Evolutionary conservation across 352 stramenopile genomes (phyloP).

Genomic region (Phytophthora palmivora): DNA sequence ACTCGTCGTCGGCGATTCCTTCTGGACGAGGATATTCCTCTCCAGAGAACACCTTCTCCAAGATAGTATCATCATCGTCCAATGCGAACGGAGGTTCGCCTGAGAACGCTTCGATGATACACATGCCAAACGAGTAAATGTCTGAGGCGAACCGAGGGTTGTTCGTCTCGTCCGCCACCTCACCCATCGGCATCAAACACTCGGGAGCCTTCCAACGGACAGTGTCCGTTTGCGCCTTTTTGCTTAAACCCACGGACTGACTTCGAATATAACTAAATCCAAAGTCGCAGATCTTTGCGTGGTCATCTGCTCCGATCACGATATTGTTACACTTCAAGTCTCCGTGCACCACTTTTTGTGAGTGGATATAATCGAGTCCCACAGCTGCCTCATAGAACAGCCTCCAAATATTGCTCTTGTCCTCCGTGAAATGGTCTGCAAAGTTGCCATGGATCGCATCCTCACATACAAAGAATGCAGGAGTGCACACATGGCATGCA

Average conservation of each 20-base stretch:
- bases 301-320: slow-evolving; percentile 51
- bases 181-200: slow-evolving; percentile 33
- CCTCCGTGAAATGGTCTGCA: slow-evolving; percentile 33
- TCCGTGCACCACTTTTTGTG: slow-evolving; percentile 72
- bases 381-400: slow-evolving; percentile 44
- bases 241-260: slow-evolving; percentile 40
- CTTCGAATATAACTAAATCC: slow-evolving; percentile 43
- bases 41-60: slow-evolving; percentile 29
- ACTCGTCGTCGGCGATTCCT: slow-evolving; percentile 31
- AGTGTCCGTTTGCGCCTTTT: slow-evolving; percentile 29
- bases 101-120: slow-evolving; percentile 41
- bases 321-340: slow-evolving; percentile 91
- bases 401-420: slow-evolving; percentile 33
- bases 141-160: slow-evolving; percentile 49
- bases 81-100: slow-evolving; percentile 33
- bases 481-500: slow-evolving; percentile 53
- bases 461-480: slow-evolving; percentile 49
- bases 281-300: slow-evolving; percentile 52
- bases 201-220: slow-evolving; percentile 48
- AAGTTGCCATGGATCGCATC: slow-evolving; percentile 38
- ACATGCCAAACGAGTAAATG: slow-evolving; percentile 54
- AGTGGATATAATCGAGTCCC: slow-evolving; percentile 79
- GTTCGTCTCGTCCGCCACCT: slow-evolving; percentile 12
- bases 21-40: slow-evolving; percentile 27
- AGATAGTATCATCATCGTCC: slow-evolving; percentile 35